Percentiles rank a stretch among this genome's conserved stretches.
phyloP scores from a whole-genome alignment of 495 filamentous ascomycete species.

The Podospora fimiseda region DNA sequence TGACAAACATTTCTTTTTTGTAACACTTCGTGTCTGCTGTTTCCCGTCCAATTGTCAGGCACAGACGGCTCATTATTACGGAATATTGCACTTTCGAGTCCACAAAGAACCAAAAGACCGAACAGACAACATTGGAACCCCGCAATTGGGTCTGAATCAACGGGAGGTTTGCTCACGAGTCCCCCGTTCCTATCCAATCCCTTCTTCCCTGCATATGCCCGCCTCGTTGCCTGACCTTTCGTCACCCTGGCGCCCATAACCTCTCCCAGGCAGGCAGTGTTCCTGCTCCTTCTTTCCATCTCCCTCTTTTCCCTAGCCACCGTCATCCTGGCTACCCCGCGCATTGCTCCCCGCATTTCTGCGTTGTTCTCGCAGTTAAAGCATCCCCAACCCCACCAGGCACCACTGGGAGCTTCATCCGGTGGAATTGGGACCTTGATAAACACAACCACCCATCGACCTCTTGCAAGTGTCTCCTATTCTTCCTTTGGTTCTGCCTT shows the following conservation, averaged over 20 bases:
- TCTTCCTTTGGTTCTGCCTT: conserved; percentile 12
- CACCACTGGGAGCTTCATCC: conserved; percentile 10
- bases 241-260: conserved; percentile 39
- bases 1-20: too few species aligned
- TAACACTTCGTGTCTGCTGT: too few species aligned
- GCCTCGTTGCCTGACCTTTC: background rate
- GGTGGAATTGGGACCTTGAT: conserved; percentile 23
- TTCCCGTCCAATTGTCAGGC: background rate
- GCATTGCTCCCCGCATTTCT: conserved; percentile 57
- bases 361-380: conserved; percentile 52
- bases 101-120: background rate
- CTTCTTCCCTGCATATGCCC: background rate
- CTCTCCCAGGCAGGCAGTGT: conserved; percentile 32
- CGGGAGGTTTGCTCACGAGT: too few species aligned
- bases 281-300: conserved; percentile 48
- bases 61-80: background rate
- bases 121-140: background rate
- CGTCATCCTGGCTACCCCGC: conserved; percentile 73
- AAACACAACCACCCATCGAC: conserved; percentile 4
- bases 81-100: too few species aligned
- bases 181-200: background rate
- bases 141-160: conserved; percentile 1
- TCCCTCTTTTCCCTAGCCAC: conserved; percentile 54
- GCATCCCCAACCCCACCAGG: conserved; percentile 17
- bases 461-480: conserved; percentile 17